Evolutionary conservation across 768 basidiomycete genomes (phyloP).

Genomic region (Russula foetens): DNA sequence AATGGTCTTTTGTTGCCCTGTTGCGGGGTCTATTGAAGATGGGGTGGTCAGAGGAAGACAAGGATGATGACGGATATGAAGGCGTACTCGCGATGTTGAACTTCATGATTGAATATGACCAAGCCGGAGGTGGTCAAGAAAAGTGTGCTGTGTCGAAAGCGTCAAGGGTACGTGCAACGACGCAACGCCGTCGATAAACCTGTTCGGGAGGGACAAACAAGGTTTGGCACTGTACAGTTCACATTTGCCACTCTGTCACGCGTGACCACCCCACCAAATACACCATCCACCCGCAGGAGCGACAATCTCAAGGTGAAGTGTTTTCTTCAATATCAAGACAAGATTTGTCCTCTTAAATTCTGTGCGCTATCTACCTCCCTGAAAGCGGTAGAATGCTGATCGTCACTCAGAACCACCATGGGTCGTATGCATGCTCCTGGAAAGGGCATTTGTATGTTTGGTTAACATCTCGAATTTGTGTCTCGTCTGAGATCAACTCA

Average conservation of each 20-base stretch:
- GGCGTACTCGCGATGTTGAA: constrained; percentile 91
- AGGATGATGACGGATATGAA: not conserved
- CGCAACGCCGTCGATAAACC: constrained; percentile 29
- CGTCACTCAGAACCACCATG: constrained; percentile 42
- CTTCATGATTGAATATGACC: constrained; percentile 62
- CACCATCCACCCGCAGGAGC: constrained; percentile 26
- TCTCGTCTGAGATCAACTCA: constrained; percentile 1
- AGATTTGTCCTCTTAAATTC: constrained; percentile 26
- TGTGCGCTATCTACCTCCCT: constrained; percentile 26
- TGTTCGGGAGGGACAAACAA: constrained; percentile 32
- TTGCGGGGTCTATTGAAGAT: constrained; percentile 72
- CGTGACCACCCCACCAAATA: constrained; percentile 24
- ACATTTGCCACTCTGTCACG: constrained; percentile 31
- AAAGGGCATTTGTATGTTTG: constrained; percentile 90
- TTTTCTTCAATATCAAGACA: constrained; percentile 35
- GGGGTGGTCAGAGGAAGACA: not conserved
- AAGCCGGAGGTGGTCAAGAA: not conserved
- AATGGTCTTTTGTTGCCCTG: constrained; percentile 94
- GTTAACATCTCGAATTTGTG: not conserved
- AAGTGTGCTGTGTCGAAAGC: constrained; percentile 27
- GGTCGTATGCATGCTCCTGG: constrained; percentile 99
- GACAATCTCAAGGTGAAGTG: constrained; percentile 20
- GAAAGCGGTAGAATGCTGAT: constrained; percentile 1
- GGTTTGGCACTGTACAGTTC: constrained; percentile 56
- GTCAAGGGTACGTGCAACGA: constrained; percentile 26